These are phyloP conservation scores for Quercus wislizeni DNA, from an alignment of 306 rosid genomes.

Conservation along the genomic window DNA sequence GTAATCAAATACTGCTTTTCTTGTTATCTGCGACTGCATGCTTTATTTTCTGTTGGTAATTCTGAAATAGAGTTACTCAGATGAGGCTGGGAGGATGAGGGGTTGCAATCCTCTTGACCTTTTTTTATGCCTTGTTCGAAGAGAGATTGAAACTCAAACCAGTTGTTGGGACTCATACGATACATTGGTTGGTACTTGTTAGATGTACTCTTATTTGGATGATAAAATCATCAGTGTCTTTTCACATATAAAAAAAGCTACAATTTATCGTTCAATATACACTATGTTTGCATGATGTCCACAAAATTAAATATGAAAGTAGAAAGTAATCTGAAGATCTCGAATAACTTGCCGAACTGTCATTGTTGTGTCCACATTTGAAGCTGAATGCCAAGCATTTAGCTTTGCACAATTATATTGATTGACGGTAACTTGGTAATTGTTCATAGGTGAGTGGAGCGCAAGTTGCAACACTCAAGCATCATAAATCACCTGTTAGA, in stretches of 20 bases:
- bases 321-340: neutral
- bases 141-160: neutral
- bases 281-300: neutral
- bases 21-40: neutral
- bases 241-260: neutral
- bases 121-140: too few relatives aligned
- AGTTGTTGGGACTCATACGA: neutral
- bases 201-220: neutral
- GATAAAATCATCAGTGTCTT: neutral
- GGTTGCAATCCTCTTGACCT: neutral
- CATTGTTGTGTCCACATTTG: neutral
- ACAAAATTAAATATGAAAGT: neutral
- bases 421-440: conserved; percentile 7
- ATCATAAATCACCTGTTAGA: conserved; percentile 85
- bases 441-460: conserved; percentile 69
- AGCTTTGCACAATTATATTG: neutral
- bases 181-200: neutral
- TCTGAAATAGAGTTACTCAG: neutral
- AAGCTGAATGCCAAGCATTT: neutral
- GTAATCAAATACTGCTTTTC: neutral
- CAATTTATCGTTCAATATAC: neutral
- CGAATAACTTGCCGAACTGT: neutral
- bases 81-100: neutral
- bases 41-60: neutral
- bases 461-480: conserved; percentile 79